Base-by-base conservation (phyloP, 352 stramenopile species). In the Phytophthora pini region DNA sequence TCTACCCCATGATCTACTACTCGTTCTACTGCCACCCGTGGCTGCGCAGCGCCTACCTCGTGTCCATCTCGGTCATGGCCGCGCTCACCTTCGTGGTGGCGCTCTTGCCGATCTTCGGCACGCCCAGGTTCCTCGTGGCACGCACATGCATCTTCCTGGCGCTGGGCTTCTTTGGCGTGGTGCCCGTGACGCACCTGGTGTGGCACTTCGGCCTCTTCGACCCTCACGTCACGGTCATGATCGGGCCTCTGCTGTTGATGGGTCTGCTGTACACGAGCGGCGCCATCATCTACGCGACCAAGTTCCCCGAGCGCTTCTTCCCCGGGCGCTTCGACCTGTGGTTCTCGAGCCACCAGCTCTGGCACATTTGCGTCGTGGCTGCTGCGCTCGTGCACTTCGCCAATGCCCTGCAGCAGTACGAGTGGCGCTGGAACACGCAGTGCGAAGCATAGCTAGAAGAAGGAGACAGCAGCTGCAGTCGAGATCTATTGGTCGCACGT, bases 1-100 rank as follows among this genome's bases (percentile, higher is more conserved):
- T 93, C 74, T 93, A 93, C 58, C 88, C 88, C 10, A 76, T 94
- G 61, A 90, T 95, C 65, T 96, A 94, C 82, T 94, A 95, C 77
- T 90, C 84, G 71, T 95, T 96, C 68, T 94, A 94, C 76, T 96
- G 88, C 73, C 71, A 90, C 50, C 82, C 80, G 64, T 85, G 74
- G 68, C 57, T 87, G 26, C 73, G 79, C 22, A 83, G 64, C n/a
- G 56, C 79, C 17, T 94, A 94, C 56, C 74, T 94, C 29, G 76
- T 72, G 51, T 74, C 77, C 34, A 90, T 93, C 61, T 87, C 81
- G 29, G 70, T 75, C 24, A 79, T 94, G 76, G 83, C 84, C 15
- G 78, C 72, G 11, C 50, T 90, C 56, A 92, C 83, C 29, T 93
- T 96, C 67, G 69, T 52, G 9, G 73, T 93, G 58, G 87, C 79